Evolutionary conservation across 805 yeast genomes (phyloP).

Genomic region (Yarrowia osloensis): DNA sequence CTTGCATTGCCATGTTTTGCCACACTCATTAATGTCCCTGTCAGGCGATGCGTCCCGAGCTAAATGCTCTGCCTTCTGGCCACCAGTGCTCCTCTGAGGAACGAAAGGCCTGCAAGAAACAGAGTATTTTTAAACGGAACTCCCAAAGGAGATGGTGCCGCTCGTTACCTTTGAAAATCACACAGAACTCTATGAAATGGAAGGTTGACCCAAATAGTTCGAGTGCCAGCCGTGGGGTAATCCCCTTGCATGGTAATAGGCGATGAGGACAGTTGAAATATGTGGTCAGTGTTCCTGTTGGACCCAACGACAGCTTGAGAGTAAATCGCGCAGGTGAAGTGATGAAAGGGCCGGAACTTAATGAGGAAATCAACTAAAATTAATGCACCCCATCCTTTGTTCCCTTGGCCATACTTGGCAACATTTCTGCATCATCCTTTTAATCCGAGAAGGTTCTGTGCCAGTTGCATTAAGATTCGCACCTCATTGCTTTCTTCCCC

Average conservation of each 20-base stretch:
- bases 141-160: constrained; percentile 2
- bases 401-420: not conserved
- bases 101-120: not conserved
- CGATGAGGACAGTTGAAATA: not conserved
- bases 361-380: not conserved
- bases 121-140: not conserved
- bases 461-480: not conserved
- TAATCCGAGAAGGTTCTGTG: constrained; percentile 21
- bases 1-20: not conserved
- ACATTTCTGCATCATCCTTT: constrained; percentile 13
- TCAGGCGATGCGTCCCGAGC: not conserved
- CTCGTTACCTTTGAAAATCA: not conserved
- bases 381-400: not conserved
- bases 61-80: not conserved
- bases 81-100: not conserved
- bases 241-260: constrained; percentile 2
- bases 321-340: not conserved
- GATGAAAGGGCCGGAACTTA: not conserved
- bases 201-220: not conserved
- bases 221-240: not conserved
- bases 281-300: not conserved
- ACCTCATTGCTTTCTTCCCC: constrained; percentile 24
- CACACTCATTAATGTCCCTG: not conserved
- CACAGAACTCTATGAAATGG: not conserved
- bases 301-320: not conserved